Evolutionary conservation across 2,329 filamentous ascomycete genomes (phyloP).

Genomic region (Nigrospora osmanthi): DNA sequence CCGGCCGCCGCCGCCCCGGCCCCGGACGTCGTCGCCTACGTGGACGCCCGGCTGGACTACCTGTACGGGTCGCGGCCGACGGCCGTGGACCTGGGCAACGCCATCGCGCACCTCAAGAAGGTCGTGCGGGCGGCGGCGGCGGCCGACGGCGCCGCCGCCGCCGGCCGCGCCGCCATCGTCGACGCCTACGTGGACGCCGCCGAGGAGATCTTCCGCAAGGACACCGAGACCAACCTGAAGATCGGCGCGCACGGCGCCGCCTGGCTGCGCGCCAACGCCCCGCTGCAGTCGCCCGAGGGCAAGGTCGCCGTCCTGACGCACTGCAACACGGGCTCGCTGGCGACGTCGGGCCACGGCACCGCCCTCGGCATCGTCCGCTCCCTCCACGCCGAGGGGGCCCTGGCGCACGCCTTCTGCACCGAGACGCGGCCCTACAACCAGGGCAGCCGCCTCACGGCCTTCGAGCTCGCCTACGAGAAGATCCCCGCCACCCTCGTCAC

Average conservation of each 20-base stretch:
- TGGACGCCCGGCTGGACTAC: slow-evolving; percentile 73
- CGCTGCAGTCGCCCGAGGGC: slow-evolving; percentile 35
- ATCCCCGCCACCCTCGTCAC: slow-evolving; percentile 90
- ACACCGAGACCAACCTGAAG: slow-evolving; percentile 76
- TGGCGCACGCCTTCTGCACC: slow-evolving; percentile 87
- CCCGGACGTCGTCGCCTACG: slow-evolving; percentile 59
- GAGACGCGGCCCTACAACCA: slow-evolving; percentile 98
- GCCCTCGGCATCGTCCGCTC: slow-evolving; percentile 90
- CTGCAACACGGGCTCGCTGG: slow-evolving; percentile 95
- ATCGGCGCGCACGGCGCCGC: slow-evolving; percentile 79
- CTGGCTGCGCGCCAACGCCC: slow-evolving; percentile 64
- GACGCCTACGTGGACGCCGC: slow-evolving; percentile 69
- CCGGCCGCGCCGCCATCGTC: slow-evolving; percentile 48
- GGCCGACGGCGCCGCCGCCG: slow-evolving; percentile 23
- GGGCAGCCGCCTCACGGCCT: slow-evolving; percentile 87
- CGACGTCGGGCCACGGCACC: slow-evolving; percentile 95
- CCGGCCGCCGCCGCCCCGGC: slow-evolving; percentile 36
- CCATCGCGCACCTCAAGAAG: slow-evolving; percentile 69
- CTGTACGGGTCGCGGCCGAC: slow-evolving; percentile 85
- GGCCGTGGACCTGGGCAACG: slow-evolving; percentile 89
- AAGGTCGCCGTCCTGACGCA: slow-evolving; percentile 83
- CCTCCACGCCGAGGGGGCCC: slow-evolving; percentile 54
- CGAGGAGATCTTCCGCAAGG: slow-evolving; percentile 79
- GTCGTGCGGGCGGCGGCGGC: slow-evolving; percentile 45
- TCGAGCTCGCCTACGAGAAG: slow-evolving; percentile 88